These are phyloP conservation scores for Boletus huronensis DNA, from an alignment of 768 basidiomycete species.

Conservation along the genomic window DNA sequence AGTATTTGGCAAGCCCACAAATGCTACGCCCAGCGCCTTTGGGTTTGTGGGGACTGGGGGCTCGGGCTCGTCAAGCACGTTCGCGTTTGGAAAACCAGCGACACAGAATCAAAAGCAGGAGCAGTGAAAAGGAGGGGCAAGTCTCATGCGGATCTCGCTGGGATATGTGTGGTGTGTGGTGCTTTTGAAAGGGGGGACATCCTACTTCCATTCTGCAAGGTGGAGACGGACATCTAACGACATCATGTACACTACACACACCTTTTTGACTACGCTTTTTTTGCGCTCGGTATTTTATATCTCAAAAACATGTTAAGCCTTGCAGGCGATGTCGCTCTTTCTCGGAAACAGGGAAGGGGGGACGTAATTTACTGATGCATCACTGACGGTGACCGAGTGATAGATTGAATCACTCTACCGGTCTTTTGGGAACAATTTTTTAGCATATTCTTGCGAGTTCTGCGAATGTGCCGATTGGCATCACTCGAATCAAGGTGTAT, in stretches of 20 bases:
- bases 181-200: not conserved
- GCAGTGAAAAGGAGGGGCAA: slow-evolving; percentile 18
- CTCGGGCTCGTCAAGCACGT: slow-evolving; percentile 12
- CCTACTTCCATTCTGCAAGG: not conserved
- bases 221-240: not conserved
- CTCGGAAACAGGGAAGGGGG: not conserved
- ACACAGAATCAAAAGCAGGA: slow-evolving; percentile 34
- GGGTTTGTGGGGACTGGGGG: slow-evolving; percentile 29
- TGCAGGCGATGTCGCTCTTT: not conserved
- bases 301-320: not conserved
- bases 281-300: not conserved
- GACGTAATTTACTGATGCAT: not conserved
- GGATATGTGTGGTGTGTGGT: not conserved
- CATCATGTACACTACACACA: slow-evolving; percentile 18
- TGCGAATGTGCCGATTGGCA: no score
- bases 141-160: not conserved
- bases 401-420: not conserved
- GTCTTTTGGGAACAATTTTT: no score
- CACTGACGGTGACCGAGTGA: not conserved
- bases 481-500: not conserved
- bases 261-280: slow-evolving; percentile 2
- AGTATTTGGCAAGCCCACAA: slow-evolving; percentile 16
- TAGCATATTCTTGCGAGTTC: not conserved
- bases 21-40: slow-evolving; percentile 28
- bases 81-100: slow-evolving; percentile 27